Evolutionary conservation across 228 moss, liverwort and hornwort species (phyloP), one percentile per base, ranked within the genome.

Genomic region (Sphagnum fallax): DNA sequence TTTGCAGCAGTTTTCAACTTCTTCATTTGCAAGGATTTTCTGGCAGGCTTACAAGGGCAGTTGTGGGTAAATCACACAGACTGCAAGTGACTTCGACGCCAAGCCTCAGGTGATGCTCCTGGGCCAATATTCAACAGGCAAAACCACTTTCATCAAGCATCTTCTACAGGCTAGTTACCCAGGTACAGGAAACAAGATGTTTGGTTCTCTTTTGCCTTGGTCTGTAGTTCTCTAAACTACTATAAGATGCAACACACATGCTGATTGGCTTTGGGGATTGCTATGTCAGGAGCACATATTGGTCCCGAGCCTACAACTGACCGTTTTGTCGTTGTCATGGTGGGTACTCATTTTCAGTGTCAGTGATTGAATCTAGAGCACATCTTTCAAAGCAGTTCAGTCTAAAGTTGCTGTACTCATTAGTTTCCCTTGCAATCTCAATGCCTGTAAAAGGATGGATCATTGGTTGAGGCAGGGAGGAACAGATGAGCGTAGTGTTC

Each of bases 321-420:
- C 80, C 98, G 94, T 62, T 98, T 98, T 87, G 98, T 98, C 62
- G 98, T 98, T 55, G 98, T 98, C 13, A 98, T 98, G 98, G 96
- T 96, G 67, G 59, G 83, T 82, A 60, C 14, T 53, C 59, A 53
- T 10, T 52, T 52, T 15, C 67, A 6, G 32, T 32, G 32, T 32
- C 32, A 32, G 32, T 32, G 32, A 32, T 3, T 32, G 32, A 32
- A 32, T 3, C 32, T 32, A 32, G 2, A 2, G 32, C 32, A 2
- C 2, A 32, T 32, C 32, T 32, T 32, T 32, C 32, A 55, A 55
- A 55, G 8, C 12, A 12, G 55, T 55, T 55, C 55, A 55, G 8
- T 55, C 2, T 55, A 8, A 55, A 8, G 55, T 55, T 8, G 55
- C 55, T 32, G 32, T 32, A 32, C 2, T 32, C 2, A 32, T 32